Base-by-base conservation (phyloP, 2,329 filamentous ascomycete genomes). In the Cryphonectria naterciae region DNA sequence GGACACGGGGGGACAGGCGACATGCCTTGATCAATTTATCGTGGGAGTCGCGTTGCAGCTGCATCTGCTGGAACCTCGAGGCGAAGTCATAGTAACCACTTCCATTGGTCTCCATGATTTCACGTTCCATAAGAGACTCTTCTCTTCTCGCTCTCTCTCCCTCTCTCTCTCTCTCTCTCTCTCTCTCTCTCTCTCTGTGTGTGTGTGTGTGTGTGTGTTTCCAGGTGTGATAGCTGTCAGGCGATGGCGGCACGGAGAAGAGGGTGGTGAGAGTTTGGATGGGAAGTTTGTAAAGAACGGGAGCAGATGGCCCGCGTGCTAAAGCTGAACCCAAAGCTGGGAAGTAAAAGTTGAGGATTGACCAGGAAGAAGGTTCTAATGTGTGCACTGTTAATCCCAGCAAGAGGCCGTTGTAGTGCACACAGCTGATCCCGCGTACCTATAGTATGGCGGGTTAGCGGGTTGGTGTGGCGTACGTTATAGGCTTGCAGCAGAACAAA, bases 1-100 rank as follows among this genome's bases (percentile, higher is more conserved):
- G 63, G 63, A 22, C 58, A 65, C 25, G n/a, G 15, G n/a, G 52
- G 32, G 32, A 56, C 52, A 28, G n/a, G 25, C 11, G 28, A 75
- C 79, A 58, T 76, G 85, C 86, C 81, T 84, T 84, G 69, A 88
- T 83, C 73, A 88, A 76, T 58, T 81, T 77, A 69, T 86, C 81
- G 60, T 78, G 82, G 19, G 76, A 78, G 52, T 84, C 80, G 65
- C 81, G 80, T 52, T 84, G 81, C 5, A 74, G 66, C 71, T 84
- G 82, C 62, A 87, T 78, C 52, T 78, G 75, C 62, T 83, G 81
- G 74, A 84, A 88, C 11, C 86, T 81, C 64, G 82, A 78, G 72
- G 86, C 76, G 74, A 88, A 87, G 63, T 84, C 81, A 43, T 58
- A 58, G 37, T 19, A n/a, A 25, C 10, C 6, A 54, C 78, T 83